Conservation (phyloP, 2,329 filamentous ascomycete species). For the Calonectria montana region DNA sequence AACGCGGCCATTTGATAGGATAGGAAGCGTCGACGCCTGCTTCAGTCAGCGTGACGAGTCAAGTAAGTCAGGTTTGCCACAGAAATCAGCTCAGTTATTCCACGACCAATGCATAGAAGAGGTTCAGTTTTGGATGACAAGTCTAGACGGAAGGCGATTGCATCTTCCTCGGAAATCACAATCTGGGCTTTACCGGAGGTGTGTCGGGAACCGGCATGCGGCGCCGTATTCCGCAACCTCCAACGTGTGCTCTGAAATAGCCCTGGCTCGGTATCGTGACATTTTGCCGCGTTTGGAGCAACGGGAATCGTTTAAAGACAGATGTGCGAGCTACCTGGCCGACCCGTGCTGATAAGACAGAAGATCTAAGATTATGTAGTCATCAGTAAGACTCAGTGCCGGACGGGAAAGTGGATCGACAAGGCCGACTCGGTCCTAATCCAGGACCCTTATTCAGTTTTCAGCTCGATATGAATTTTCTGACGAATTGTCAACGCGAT, state of each 20-base stretch:
- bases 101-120: background rate
- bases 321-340: background rate
- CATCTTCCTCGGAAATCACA: background rate
- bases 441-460: background rate
- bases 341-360: background rate
- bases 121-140: background rate
- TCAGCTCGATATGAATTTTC: background rate
- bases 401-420: background rate
- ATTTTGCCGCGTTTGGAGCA: background rate
- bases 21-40: background rate
- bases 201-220: background rate
- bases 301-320: background rate
- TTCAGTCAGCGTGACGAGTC: slow-evolving; percentile 1
- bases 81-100: background rate
- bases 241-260: background rate
- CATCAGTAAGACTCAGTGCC: background rate
- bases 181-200: background rate
- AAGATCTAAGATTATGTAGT: background rate
- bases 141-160: background rate
- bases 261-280: background rate
- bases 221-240: background rate
- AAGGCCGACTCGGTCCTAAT: background rate
- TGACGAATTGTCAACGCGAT: background rate
- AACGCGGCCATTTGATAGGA: background rate
- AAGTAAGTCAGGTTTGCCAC: background rate